Conservation (phyloP, 2,329 filamentous ascomycete genomes). For the Amylocarpus encephaloides region DNA sequence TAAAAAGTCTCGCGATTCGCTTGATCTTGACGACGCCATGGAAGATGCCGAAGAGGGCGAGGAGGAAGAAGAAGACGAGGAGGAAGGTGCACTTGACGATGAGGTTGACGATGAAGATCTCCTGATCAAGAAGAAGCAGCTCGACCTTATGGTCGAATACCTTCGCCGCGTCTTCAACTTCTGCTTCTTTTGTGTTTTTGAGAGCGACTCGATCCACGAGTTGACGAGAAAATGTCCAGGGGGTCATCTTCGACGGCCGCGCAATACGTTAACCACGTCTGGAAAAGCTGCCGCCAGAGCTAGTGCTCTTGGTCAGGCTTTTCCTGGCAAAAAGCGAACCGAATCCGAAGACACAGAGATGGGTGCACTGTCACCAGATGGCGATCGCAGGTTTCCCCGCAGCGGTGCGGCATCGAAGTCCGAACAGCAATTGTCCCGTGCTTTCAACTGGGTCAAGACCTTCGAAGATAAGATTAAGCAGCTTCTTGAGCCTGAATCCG, state of each 20-base stretch:
- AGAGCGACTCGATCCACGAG: constrained; percentile 95
- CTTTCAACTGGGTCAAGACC: constrained; percentile 98
- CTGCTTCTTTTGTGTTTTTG: constrained; percentile 99
- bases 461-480: constrained; percentile 96
- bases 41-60: constrained; percentile 59
- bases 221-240: constrained; percentile 92
- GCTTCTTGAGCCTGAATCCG: constrained; percentile 81
- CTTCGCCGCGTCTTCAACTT: constrained; percentile 95
- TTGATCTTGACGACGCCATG: constrained; percentile 55
- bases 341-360: constrained; percentile 43
- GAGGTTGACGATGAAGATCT: constrained; percentile 88
- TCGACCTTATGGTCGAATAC: constrained; percentile 94
- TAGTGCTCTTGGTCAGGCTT: constrained; percentile 74
- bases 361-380: constrained; percentile 57
- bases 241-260: constrained; percentile 88
- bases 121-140: constrained; percentile 88
- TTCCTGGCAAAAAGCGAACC: constrained; percentile 74
- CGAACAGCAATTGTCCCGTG: constrained; percentile 86
- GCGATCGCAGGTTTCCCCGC: constrained; percentile 64
- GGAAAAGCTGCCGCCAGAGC: constrained; percentile 81
- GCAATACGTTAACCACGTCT: constrained; percentile 74
- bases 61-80: constrained; percentile 71
- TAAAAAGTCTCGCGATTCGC: constrained; percentile 50
- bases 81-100: constrained; percentile 59
- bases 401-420: constrained; percentile 62